Base-by-base conservation (phyloP, 1,284 basidiomycete genomes). In the Apiotrichum montevideense region DNA sequence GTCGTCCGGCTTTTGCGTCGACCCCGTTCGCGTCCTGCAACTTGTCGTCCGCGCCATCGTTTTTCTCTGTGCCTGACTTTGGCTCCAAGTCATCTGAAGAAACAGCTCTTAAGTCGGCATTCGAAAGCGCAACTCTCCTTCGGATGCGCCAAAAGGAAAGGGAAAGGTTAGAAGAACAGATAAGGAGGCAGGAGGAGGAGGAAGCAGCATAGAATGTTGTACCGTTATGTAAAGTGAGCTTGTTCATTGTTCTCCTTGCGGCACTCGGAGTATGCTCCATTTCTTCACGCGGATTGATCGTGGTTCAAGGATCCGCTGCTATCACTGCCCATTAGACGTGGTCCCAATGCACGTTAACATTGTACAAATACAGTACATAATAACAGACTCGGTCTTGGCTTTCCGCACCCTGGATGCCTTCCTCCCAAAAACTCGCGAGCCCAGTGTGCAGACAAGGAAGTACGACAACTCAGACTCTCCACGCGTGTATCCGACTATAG, bases 71-170 rank as follows among this genome's bases (percentile, higher is more conserved):
- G 3, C 41, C 46, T 6, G n/a, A 35, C 0, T 41, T 40, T 6
- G 8, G 15, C 5, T 41, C 49, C 14, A 64, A 66, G 14, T 53
- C 69, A 6, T 11, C 35, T 5, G 37, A 66, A 53, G 62, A 64
- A 21, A 84, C 82, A 0, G 66, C 87, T 21, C 29, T 53, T n/a
- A 40, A 46, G 5, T 35, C 43, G 1, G 87, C 91, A 65, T 90
- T 85, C 56, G 90, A 92, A 74, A 85, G 86, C 13, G 73, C 90
- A 54, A 91, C 88, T 2, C 79, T 93, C 43, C 83, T 92, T 79
- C 82, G 87, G 6, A 81, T 92, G 74, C 80, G 89, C 35, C 87
- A 91, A 69, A 58, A 61, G 51, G 87, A 85, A 60, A 55, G 68
- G 51, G 64, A 70, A 57, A 79, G 85, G 46, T 69, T 91, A 35